Percentiles rank a stretch among this genome's conserved stretches.
Conservation (phyloP, 2,329 filamentous ascomycete species). For the Celoporthe dispersa region DNA sequence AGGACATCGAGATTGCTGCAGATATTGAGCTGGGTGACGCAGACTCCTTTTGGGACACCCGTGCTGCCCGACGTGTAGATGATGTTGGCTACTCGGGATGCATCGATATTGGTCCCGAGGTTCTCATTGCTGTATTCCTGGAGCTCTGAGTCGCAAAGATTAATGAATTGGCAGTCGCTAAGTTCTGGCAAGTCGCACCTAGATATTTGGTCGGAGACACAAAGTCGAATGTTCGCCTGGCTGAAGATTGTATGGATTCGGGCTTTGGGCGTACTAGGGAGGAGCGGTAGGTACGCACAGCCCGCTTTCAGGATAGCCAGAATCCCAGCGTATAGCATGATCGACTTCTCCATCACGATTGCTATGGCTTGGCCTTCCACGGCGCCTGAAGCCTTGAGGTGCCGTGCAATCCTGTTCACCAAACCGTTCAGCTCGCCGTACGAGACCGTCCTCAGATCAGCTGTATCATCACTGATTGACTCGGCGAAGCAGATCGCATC, state of each 20-base stretch:
- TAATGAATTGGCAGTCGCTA: constrained; percentile 35
- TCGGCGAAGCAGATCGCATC: constrained; percentile 69
- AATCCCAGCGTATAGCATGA: constrained; percentile 73
- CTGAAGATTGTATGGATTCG: constrained; percentile 65
- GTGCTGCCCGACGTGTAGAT: constrained; percentile 87
- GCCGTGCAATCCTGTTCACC: constrained; percentile 67
- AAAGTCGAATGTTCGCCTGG: constrained; percentile 58
- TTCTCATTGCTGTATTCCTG: constrained; percentile 42
- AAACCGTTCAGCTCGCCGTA: constrained; percentile 67
- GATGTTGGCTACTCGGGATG: constrained; percentile 69
- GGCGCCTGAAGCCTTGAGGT: constrained; percentile 54
- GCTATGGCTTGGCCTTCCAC: constrained; percentile 65
- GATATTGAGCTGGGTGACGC: constrained; percentile 77
- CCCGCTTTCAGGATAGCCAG: constrained; percentile 76
- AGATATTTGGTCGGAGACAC: constrained; percentile 46
- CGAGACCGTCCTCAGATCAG: constrained; percentile 53
- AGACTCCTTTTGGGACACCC: constrained; percentile 77
- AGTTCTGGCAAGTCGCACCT: constrained; percentile 28
- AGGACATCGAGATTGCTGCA: constrained; percentile 75
- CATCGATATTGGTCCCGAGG: constrained; percentile 43
- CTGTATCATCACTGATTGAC: constrained; percentile 45
- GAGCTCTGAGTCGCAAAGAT: constrained; percentile 40
- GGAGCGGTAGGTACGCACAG: constrained; percentile 78
- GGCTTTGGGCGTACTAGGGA: constrained; percentile 69
- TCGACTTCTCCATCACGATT: constrained; percentile 78